Evolutionary conservation across 345 rosid genomes (phyloP).

Genomic region (Acer negundo): DNA sequence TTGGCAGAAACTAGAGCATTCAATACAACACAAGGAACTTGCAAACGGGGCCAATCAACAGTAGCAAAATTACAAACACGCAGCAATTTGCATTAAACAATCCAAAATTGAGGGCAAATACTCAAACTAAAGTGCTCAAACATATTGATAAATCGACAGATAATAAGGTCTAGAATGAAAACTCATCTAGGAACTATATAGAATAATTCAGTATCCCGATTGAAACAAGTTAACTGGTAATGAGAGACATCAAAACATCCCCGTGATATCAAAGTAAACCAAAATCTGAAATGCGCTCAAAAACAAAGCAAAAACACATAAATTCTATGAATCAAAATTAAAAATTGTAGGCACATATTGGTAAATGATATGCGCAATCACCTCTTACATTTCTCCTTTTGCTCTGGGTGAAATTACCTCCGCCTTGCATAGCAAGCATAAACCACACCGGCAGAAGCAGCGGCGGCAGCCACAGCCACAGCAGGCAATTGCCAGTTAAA

Average conservation of each 20-base stretch:
- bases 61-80: neutral
- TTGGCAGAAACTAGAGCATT: neutral
- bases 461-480: slow-evolving; percentile 44
- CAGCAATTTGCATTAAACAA: neutral
- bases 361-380: slow-evolving; percentile 13
- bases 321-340: slow-evolving; percentile 38
- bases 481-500: slow-evolving; percentile 45
- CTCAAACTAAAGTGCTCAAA: neutral
- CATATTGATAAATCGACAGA: neutral
- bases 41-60: neutral
- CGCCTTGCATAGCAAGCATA: slow-evolving; percentile 50
- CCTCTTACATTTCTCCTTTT: slow-evolving; percentile 14
- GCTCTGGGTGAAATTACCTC: slow-evolving; percentile 26
- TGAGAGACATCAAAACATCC: slow-evolving; percentile 33
- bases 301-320: slow-evolving; percentile 24
- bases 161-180: neutral
- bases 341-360: slow-evolving; percentile 18
- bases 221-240: slow-evolving; percentile 19
- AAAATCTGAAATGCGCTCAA: slow-evolving; percentile 27
- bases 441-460: slow-evolving; percentile 50
- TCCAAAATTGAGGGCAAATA: neutral
- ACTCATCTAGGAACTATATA: slow-evolving; percentile 9
- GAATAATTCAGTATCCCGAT: slow-evolving; percentile 7
- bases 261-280: slow-evolving; percentile 17
- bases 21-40: neutral